Conservation (phyloP, 768 basidiomycete species). For the Suillus clintonianus region DNA sequence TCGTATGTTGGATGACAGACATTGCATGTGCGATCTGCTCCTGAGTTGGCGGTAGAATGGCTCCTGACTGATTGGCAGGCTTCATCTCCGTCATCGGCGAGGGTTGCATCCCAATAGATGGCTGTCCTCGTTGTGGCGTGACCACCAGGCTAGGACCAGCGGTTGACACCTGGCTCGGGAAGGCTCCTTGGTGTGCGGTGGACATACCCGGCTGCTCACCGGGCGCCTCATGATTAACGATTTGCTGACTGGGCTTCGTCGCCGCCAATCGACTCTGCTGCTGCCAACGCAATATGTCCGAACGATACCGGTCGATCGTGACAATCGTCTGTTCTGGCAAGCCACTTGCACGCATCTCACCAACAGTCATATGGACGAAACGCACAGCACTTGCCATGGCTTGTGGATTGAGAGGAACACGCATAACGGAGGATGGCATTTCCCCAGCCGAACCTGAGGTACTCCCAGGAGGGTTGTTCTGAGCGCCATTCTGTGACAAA, state of each 20-base stretch:
- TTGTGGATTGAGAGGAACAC: conserved; percentile 21
- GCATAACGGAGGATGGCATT: neutral
- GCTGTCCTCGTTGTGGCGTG: neutral
- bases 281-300: conserved; percentile 24
- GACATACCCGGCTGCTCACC: conserved; percentile 16
- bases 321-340: conserved; percentile 52
- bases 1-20: conserved; percentile 32
- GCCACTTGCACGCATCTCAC: conserved; percentile 54
- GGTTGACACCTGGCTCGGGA: conserved; percentile 1
- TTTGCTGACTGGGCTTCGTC: neutral
- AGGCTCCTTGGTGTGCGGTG: conserved; percentile 5
- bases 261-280: conserved; percentile 21
- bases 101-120: neutral
- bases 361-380: conserved; percentile 45
- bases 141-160: neutral
- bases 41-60: conserved; percentile 18
- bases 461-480: conserved; percentile 14
- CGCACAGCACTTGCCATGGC: conserved; percentile 47
- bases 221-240: neutral
- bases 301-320: conserved; percentile 58
- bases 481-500: conserved; percentile 12
- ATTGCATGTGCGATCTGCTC: conserved; percentile 36
- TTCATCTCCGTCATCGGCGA: neutral
- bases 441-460: neutral
- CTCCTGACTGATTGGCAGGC: neutral